phyloP scores from a whole-genome alignment of 805 yeast genomes.

The Pichia sporocuriosa region DNA sequence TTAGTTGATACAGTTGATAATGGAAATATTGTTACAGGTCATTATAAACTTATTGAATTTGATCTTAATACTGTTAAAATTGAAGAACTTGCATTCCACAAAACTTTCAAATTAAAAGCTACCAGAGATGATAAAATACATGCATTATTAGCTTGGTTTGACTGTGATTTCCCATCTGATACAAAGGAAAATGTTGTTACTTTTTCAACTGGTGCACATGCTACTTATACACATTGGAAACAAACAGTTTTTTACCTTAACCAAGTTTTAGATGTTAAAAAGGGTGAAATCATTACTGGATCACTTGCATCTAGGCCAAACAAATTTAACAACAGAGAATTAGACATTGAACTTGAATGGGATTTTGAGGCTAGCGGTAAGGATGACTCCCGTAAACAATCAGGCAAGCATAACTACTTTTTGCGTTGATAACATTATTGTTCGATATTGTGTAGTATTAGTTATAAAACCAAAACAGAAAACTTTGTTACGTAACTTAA shows the following conservation, averaged over 20 bases:
- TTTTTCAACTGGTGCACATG: slow-evolving; percentile 92
- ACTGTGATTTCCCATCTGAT: slow-evolving; percentile 71
- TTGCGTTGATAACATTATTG: slow-evolving; percentile 32
- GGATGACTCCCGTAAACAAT: slow-evolving; percentile 40
- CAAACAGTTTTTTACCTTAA: slow-evolving; percentile 87
- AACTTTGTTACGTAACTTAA: no score
- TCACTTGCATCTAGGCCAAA: slow-evolving; percentile 72
- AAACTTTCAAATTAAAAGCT: slow-evolving; percentile 64
- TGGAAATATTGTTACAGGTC: slow-evolving; percentile 62
- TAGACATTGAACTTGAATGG: slow-evolving; percentile 74
- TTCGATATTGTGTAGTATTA: slow-evolving; percentile 9
- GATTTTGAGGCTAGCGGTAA: slow-evolving; percentile 36
- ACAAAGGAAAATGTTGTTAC: slow-evolving; percentile 48
- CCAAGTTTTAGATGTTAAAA: slow-evolving; percentile 67
- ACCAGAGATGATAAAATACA: slow-evolving; percentile 76
- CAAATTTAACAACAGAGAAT: slow-evolving; percentile 72
- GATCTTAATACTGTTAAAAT: slow-evolving; percentile 86
- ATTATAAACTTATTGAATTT: slow-evolving; percentile 64
- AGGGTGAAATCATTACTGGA: slow-evolving; percentile 73
- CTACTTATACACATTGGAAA: slow-evolving; percentile 96
- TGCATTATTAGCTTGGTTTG: slow-evolving; percentile 93
- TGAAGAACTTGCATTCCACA: slow-evolving; percentile 72
- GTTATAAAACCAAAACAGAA: no score
- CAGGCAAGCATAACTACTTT: slow-evolving; percentile 59
- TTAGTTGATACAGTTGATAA: slow-evolving; percentile 92